These are phyloP conservation scores for Tylopilus vinaceipallidus DNA, from an alignment of 768 basidiomycete genomes.

Conservation along the genomic window DNA sequence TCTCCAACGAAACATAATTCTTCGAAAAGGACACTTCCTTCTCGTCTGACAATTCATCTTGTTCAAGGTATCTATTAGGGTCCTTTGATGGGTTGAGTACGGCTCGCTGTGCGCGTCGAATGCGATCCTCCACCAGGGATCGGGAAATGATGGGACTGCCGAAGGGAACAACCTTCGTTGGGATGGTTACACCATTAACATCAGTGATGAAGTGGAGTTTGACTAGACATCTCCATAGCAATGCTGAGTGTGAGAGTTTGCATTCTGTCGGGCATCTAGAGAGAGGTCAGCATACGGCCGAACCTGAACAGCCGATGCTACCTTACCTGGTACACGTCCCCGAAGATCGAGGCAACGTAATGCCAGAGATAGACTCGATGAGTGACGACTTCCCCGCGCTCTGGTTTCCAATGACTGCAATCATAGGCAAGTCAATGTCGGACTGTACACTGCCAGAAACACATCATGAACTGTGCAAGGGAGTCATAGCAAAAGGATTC, in stretches of 20 bases:
- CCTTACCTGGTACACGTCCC: constrained; percentile 73
- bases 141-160: constrained; percentile 51
- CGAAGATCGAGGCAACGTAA: constrained; percentile 65
- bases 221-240: constrained; percentile 50
- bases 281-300: background rate
- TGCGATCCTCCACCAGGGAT: constrained; percentile 58
- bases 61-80: constrained; percentile 11
- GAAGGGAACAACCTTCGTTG: constrained; percentile 40
- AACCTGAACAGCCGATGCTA: background rate
- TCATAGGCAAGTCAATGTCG: constrained; percentile 71
- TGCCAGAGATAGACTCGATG: constrained; percentile 74
- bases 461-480: background rate
- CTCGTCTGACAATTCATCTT: constrained; percentile 9
- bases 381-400: constrained; percentile 77
- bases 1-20: constrained; percentile 56
- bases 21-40: constrained; percentile 44
- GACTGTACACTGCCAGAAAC: constrained; percentile 49
- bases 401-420: constrained; percentile 71
- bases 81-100: constrained; percentile 55
- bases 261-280: constrained; percentile 58
- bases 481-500: background rate
- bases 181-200: constrained; percentile 35
- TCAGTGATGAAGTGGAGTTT: constrained; percentile 47
- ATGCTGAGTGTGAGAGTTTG: constrained; percentile 41
- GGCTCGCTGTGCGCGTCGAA: constrained; percentile 62